Conservation (phyloP, 2,329 filamentous ascomycete species). For the Exophiala mesophila region DNA sequence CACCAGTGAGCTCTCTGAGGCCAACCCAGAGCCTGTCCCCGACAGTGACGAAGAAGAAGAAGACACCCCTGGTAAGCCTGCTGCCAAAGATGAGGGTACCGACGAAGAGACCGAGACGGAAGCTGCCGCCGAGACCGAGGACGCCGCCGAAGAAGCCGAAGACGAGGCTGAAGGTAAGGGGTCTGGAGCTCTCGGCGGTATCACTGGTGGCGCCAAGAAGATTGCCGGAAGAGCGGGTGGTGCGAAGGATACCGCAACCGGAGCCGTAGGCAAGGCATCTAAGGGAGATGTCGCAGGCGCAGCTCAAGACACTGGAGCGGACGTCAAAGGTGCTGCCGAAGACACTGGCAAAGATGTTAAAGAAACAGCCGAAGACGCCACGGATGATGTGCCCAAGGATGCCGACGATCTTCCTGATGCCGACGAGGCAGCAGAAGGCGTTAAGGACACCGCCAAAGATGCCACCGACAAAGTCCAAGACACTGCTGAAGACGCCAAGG, state of each 20-base stretch:
- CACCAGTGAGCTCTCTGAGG: slow-evolving; percentile 25
- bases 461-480: slow-evolving; percentile 13
- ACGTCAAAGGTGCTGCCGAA: slow-evolving; percentile 35
- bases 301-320: slow-evolving; percentile 30
- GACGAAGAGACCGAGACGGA: slow-evolving; percentile 32
- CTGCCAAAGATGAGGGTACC: slow-evolving; percentile 21
- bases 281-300: slow-evolving; percentile 24
- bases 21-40: slow-evolving; percentile 23
- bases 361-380: slow-evolving; percentile 36
- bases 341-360: slow-evolving; percentile 32
- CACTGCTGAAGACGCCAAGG: slow-evolving; percentile 25
- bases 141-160: slow-evolving; percentile 34
- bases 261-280: slow-evolving; percentile 23
- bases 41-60: slow-evolving; percentile 23
- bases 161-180: slow-evolving; percentile 28
- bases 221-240: slow-evolving; percentile 26
- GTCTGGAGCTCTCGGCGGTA: slow-evolving; percentile 20
- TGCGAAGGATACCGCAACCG: slow-evolving; percentile 26
- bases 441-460: slow-evolving; percentile 31
- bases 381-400: slow-evolving; percentile 27
- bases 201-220: slow-evolving; percentile 25
- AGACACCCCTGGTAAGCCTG: slow-evolving; percentile 17
- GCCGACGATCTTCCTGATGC: slow-evolving; percentile 11
- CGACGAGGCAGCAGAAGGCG: slow-evolving; percentile 32
- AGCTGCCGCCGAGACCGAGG: slow-evolving; percentile 40